A percentile compares a stretch with the other conserved stretches of the same genome.
Conservation (phyloP, 1,284 basidiomycete species). For the Ceratobasidium sp. region DNA sequence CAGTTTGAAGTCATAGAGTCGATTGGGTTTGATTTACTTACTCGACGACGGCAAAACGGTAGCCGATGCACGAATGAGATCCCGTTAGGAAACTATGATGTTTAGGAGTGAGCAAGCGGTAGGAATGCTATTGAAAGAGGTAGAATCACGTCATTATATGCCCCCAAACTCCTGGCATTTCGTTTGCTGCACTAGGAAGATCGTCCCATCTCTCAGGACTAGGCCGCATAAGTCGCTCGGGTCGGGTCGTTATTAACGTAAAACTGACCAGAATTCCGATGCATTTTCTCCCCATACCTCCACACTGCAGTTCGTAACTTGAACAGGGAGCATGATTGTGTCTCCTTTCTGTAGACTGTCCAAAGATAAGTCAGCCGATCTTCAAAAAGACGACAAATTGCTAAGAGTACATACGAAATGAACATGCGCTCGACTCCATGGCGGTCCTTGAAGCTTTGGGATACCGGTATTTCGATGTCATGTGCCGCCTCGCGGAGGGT, state of each 20-base stretch:
- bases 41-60: slow-evolving; percentile 18
- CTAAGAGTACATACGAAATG: slow-evolving; percentile 34
- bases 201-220: slow-evolving; percentile 42
- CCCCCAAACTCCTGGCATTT: slow-evolving; percentile 38
- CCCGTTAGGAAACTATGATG: slow-evolving; percentile 1
- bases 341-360: slow-evolving; percentile 25
- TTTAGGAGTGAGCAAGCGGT: neutral
- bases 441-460: slow-evolving; percentile 34
- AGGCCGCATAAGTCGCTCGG: neutral
- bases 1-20: no score
- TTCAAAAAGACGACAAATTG: no score
- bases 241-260: neutral
- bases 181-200: slow-evolving; percentile 31
- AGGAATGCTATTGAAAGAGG: slow-evolving; percentile 33
- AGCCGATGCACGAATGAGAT: slow-evolving; percentile 8
- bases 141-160: slow-evolving; percentile 28
- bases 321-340: slow-evolving; percentile 29
- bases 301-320: slow-evolving; percentile 25
- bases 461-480: slow-evolving; percentile 38
- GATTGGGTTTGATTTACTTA: no score
- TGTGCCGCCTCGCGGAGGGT: slow-evolving; percentile 20
- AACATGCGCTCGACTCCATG: slow-evolving; percentile 30
- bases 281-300: slow-evolving; percentile 42
- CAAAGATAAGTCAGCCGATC: no score
- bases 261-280: slow-evolving; percentile 37